Evolutionary conservation across 768 basidiomycete genomes (phyloP), one percentile per base, ranked within the genome.

Genomic region (Crepidotus variabilis): DNA sequence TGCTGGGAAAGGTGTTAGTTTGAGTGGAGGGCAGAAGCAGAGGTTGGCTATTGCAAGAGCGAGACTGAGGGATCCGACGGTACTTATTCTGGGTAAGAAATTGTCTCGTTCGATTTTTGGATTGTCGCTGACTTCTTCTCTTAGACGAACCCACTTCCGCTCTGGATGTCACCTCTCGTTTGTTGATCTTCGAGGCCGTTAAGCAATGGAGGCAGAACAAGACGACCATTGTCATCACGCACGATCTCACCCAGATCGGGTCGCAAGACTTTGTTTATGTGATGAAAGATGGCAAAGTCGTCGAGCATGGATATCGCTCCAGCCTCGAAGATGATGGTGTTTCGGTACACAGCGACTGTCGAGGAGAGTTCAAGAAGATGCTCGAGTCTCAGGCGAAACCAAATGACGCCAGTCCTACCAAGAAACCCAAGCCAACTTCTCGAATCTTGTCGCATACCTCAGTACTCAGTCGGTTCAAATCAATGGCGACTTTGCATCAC

Each of bases 21-120:
- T 95, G 61, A 93, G 90, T 60, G 96, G 96, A 11, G 96, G 96
- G 2, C 97, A 98, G 77, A 84, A 84, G 62, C 96, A 99, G 73
- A 72, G 96, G 8, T 67, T 98, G 24, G 92, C 92, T 5, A 85
- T 99, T 56, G 96, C 96, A 0, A 75, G 96, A 50, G 95, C 92
- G 1, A 79, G 84, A 57, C 71, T 98, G 54, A 77, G 94, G 51
- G 84, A 98, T 70, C 95, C 96, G 2, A 83, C 86, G 0, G 87
- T 98, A 5, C 75, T 98, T 58, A 88, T 99, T 65, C 87, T 98
- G 36, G 94, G 96, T 95, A 57, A 50, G 88, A 80, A 47, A 4
- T 50, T 11, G 55, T 60, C 47, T 51, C 14, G 21, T 51, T 23
- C 51, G 11, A 23, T 11, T 2, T 32, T 47, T 52, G 7, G 34